Conservation (phyloP, 1,139 yeast species). For the Meyerozyma guilliermondii region DNA sequence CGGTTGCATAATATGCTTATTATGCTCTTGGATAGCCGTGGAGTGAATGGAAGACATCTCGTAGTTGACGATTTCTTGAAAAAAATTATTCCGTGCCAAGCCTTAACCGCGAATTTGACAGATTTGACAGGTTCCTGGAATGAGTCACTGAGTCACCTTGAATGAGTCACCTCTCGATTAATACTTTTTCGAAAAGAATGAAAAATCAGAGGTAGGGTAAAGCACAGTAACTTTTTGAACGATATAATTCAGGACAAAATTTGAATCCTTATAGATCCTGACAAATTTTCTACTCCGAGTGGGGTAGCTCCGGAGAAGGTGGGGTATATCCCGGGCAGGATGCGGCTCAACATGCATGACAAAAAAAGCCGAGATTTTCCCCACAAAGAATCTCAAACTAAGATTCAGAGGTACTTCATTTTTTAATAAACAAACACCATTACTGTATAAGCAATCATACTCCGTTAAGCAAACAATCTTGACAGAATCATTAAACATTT, state of each 20-base stretch:
- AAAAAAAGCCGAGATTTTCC: neutral
- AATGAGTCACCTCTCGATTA: neutral
- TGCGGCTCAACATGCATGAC: neutral
- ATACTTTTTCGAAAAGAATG: neutral
- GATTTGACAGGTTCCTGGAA: neutral
- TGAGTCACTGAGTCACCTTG: neutral
- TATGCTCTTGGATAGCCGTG: slow-evolving; percentile 15
- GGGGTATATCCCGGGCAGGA: neutral
- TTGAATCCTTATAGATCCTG: neutral
- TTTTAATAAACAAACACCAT: too few relatives aligned
- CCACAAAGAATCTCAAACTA: too few relatives aligned
- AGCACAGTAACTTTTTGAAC: neutral
- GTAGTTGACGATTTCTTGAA: neutral
- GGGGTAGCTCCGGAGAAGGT: neutral
- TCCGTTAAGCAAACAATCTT: too few relatives aligned
- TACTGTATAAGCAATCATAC: too few relatives aligned
- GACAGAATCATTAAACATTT: too few relatives aligned
- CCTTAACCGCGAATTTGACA: neutral
- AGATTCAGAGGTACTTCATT: too few relatives aligned
- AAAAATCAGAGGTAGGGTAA: neutral
- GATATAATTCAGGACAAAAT: neutral
- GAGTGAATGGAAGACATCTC: slow-evolving; percentile 1
- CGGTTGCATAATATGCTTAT: slow-evolving; percentile 27
- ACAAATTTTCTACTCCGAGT: neutral
- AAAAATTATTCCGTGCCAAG: neutral